These are phyloP conservation scores for Acer yangbiense DNA, from an alignment of 345 rosid species.

Conservation along the genomic window DNA sequence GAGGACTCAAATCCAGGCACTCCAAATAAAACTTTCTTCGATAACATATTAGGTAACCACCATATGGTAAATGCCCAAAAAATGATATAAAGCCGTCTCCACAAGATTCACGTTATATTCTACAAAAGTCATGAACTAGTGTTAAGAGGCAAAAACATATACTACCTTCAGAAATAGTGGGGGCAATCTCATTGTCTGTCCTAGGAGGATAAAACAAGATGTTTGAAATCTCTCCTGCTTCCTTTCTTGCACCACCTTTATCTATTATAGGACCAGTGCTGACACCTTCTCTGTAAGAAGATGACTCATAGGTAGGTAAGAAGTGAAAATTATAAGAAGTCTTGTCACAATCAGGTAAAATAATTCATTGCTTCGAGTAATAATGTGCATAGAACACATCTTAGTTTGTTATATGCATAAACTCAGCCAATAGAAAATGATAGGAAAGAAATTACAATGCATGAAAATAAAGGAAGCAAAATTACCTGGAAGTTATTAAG, in stretches of 20 bases:
- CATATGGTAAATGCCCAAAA: not conserved
- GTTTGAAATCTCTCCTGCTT: constrained; percentile 27
- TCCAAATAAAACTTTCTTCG: not conserved
- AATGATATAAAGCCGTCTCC: not conserved
- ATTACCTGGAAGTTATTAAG: not conserved
- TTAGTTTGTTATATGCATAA: not conserved
- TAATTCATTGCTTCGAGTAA: not conserved
- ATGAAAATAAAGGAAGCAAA: not conserved
- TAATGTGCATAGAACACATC: not conserved
- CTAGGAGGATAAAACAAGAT: constrained; percentile 31
- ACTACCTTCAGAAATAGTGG: constrained; percentile 52
- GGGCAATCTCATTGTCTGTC: constrained; percentile 33
- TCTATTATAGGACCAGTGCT: constrained; percentile 26
- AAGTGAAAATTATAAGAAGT: not conserved
- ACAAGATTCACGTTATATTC: constrained; percentile 28
- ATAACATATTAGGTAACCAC: not conserved
- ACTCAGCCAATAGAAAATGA: not conserved
- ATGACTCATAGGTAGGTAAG: constrained; percentile 5
- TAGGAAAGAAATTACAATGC: not conserved
- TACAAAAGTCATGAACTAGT: constrained; percentile 11
- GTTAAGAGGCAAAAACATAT: constrained; percentile 14
- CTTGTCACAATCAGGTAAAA: constrained; percentile 1
- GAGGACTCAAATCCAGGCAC: not conserved
- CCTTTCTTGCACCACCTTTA: constrained; percentile 15
- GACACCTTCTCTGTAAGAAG: constrained; percentile 32